phyloP scores from a whole-genome alignment of 495 filamentous ascomycete species.

The Daldinia grandis region DNA sequence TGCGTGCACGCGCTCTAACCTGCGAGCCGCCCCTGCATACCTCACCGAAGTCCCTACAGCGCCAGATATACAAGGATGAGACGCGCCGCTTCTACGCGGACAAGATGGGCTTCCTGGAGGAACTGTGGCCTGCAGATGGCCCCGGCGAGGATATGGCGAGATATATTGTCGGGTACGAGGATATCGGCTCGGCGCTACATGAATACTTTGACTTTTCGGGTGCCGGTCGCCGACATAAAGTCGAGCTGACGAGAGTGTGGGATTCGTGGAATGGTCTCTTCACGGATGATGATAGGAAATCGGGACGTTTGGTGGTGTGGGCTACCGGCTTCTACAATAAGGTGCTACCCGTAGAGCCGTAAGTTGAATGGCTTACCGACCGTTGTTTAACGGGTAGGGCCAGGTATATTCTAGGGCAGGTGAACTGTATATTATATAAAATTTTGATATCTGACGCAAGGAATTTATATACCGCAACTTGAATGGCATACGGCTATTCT shows the following conservation, averaged over 20 bases:
- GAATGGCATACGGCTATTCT: not conserved
- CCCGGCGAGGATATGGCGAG: constrained; percentile 59
- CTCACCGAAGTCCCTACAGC: constrained; percentile 55
- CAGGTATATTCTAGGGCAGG: not conserved
- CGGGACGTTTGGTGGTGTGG: constrained; percentile 88
- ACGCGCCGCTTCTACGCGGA: constrained; percentile 87
- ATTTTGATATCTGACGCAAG: not conserved
- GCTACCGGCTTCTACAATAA: constrained; percentile 54
- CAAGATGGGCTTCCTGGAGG: constrained; percentile 65
- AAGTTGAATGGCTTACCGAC: not conserved
- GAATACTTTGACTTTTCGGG: constrained; percentile 55
- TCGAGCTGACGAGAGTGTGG: constrained; percentile 68
- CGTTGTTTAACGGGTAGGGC: not conserved
- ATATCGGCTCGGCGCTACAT: constrained; percentile 54
- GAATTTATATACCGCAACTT: not conserved
- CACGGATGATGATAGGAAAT: constrained; percentile 87
- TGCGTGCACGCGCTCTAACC: constrained; percentile 85
- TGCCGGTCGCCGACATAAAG: constrained; percentile 56
- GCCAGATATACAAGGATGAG: constrained; percentile 79
- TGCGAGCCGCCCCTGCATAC: constrained; percentile 88
- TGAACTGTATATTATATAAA: not conserved
- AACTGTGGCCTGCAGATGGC: constrained; percentile 51
- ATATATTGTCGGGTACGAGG: constrained; percentile 65
- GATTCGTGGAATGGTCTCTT: constrained; percentile 80
- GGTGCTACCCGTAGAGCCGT: constrained; percentile 18